Evolutionary conservation across 441 rosid genomes (phyloP).

Genomic region (Codiaeum variegatum): DNA sequence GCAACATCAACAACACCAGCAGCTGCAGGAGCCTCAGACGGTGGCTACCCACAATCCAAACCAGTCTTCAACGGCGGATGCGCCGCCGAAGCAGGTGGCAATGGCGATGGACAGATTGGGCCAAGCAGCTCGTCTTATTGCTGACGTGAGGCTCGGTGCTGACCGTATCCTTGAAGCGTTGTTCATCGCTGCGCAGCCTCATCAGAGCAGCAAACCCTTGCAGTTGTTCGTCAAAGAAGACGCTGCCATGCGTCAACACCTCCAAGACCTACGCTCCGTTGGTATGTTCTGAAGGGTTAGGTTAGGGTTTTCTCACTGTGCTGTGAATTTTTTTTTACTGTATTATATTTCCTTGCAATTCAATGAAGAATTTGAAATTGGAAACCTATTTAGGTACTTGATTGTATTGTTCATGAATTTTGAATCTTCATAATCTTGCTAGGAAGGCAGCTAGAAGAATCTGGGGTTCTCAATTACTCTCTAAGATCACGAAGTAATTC

Average conservation of each 20-base stretch:
- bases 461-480: slow-evolving; percentile 81
- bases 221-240: slow-evolving; percentile 69
- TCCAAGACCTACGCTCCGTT: slow-evolving; percentile 69
- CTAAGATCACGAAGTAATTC: slow-evolving; percentile 71
- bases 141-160: slow-evolving; percentile 83
- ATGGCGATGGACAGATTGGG: slow-evolving; percentile 86
- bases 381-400: background rate
- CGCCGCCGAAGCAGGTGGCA: slow-evolving; percentile 97
- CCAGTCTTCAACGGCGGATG: slow-evolving; percentile 43
- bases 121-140: slow-evolving; percentile 83
- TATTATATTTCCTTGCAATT: background rate
- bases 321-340: background rate
- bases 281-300: slow-evolving; percentile 32
- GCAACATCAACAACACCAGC: slow-evolving; percentile 16
- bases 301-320: background rate
- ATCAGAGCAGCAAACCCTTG: slow-evolving; percentile 52
- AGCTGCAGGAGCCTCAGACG: slow-evolving; percentile 18
- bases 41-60: slow-evolving; percentile 11
- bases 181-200: slow-evolving; percentile 65
- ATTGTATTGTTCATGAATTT: background rate
- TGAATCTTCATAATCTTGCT: slow-evolving; percentile 22
- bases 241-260: slow-evolving; percentile 79
- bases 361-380: background rate
- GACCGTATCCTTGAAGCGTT: slow-evolving; percentile 89
- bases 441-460: slow-evolving; percentile 88